A percentile compares a stretch with the other conserved stretches of the same genome.
Conservation (phyloP, 176 grass and related monocot genomes). For the Panicum miliaceum region DNA sequence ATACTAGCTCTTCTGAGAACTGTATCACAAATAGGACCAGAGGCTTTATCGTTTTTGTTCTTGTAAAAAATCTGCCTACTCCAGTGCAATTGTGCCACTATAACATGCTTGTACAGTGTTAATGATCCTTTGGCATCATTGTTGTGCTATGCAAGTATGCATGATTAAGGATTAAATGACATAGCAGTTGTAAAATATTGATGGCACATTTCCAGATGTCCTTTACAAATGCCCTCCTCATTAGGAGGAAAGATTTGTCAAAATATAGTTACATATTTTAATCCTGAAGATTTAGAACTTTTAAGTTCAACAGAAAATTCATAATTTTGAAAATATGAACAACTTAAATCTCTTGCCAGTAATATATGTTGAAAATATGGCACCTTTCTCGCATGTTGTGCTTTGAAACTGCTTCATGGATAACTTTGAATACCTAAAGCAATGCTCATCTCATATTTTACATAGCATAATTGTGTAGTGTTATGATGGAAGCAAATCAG, state of each 20-base stretch:
- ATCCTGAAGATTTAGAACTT: not conserved
- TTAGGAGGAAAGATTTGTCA: not conserved
- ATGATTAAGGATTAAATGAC: constrained; percentile 18
- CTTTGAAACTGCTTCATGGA: constrained; percentile 4
- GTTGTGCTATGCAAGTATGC: not conserved
- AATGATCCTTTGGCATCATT: constrained; percentile 11
- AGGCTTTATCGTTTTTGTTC: not conserved
- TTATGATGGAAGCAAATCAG: constrained; percentile 20
- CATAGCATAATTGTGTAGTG: constrained; percentile 18
- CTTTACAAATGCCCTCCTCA: not conserved
- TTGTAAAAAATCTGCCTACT: not conserved
- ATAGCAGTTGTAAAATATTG: constrained; percentile 2
- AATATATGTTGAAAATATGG: not conserved
- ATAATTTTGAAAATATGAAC: not conserved
- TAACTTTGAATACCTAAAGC: not conserved
- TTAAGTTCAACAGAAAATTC: not conserved
- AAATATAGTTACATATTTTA: not conserved
- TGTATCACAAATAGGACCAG: not conserved
- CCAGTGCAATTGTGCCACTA: not conserved
- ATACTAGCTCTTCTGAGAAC: not conserved
- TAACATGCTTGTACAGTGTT: constrained; percentile 26
- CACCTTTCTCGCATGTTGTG: constrained; percentile 12
- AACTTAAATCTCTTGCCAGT: not conserved
- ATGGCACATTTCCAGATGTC: constrained; percentile 18
- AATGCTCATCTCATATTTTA: constrained; percentile 15